Base-by-base conservation (phyloP, 1,139 yeast genomes). In the Geotrichum cucujoidarum region DNA sequence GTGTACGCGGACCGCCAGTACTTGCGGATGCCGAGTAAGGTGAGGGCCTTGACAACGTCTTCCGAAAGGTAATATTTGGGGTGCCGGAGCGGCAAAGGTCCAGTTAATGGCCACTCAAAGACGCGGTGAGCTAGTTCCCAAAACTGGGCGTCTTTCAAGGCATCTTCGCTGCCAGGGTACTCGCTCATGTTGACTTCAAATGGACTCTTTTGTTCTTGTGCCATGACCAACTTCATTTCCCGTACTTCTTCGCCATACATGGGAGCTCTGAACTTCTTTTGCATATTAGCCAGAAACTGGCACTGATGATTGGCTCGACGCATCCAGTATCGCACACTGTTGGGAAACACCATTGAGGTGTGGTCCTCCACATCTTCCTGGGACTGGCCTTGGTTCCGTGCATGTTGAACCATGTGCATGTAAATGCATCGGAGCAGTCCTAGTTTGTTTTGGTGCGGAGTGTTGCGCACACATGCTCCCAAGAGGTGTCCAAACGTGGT, bases 401-500 rank as follows among this genome's bases (percentile, higher is more conserved):
- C 20, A 25, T 22, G 5, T 5, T 32, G 20, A 18, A 14, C 4
- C 45, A 43, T 36, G 18, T 47, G 51, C 30, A 43, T 36, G 41
- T 55, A 53, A 4, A 58, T 37, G 30, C 50, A 27, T 17, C 50
- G 51, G 11, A 60, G 35, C 1, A 58, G 17, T 6, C 48, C 40
- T 20, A 48, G 43, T 47, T 57, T 59, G 44, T 50, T 40, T 13
- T 37, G 20, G 31, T 53, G 57, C 21, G 55, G 53, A 8, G 55
- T 52, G 20, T 50, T 45, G 29, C 50, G 41, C 10, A 50, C 48
- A 1, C 54, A 57, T 5, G 63, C 60, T 34, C 55, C 54, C 29
- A 61, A 32, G 47, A 61, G 32, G 35, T 48, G 50, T 25, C 46
- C 41, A 43, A 51, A 61, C 2, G 62, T 55, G 4, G 35, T 29